Conservation (phyloP, 2,329 filamentous ascomycete genomes). For the Penicillium oxalicum region DNA sequence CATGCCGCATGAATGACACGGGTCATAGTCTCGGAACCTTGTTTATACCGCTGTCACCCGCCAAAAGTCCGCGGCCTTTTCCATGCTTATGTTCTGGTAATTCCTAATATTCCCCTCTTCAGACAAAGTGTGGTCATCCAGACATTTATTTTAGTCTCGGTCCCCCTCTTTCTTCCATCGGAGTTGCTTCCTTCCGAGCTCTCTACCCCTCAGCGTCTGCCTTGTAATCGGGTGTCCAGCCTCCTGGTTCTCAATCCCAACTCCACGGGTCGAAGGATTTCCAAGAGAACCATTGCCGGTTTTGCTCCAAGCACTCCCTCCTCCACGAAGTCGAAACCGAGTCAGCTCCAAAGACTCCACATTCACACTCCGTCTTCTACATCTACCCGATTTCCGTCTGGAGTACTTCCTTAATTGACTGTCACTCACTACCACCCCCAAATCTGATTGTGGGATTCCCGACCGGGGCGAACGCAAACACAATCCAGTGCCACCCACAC, state of each 20-base stretch:
- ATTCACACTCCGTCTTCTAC: too few relatives aligned
- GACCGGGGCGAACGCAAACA: constrained; percentile 10
- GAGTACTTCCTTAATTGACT: too few relatives aligned
- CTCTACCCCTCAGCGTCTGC: neutral
- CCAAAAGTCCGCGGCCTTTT: too few relatives aligned
- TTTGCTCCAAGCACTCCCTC: neutral
- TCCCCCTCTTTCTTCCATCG: neutral
- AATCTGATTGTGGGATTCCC: constrained; percentile 7
- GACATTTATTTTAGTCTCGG: neutral
- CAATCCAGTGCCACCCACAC: constrained; percentile 11
- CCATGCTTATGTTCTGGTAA: too few relatives aligned
- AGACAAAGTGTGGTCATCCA: too few relatives aligned
- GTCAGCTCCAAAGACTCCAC: too few relatives aligned
- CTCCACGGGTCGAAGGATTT: constrained; percentile 1
- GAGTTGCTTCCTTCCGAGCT: neutral
- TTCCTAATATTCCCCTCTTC: too few relatives aligned
- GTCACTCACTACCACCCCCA: neutral
- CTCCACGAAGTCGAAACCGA: neutral
- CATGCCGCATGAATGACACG: too few relatives aligned
- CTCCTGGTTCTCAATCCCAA: constrained; percentile 6
- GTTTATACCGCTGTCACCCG: too few relatives aligned
- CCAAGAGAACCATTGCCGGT: neutral
- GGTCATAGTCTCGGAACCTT: too few relatives aligned
- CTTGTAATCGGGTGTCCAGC: neutral
- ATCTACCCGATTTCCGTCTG: too few relatives aligned